These are phyloP conservation scores for Endothia cerciana DNA, from an alignment of 2,329 filamentous ascomycete species.

Conservation along the genomic window DNA sequence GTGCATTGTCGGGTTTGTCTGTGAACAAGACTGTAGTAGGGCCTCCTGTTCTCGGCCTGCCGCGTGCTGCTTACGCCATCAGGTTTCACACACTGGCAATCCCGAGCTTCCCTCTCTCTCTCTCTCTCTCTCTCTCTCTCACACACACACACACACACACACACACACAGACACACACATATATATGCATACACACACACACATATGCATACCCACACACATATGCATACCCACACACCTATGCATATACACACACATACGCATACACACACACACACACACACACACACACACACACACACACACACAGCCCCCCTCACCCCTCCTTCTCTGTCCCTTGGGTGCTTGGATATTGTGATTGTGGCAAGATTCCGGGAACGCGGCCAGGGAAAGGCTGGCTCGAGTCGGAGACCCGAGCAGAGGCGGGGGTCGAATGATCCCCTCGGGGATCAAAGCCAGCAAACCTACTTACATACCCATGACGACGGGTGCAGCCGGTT, in stretches of 20 bases:
- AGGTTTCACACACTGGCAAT: too few species aligned
- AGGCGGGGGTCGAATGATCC: too few species aligned
- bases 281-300: neutral
- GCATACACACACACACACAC: neutral
- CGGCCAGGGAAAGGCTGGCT: neutral
- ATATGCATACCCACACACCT: too few species aligned
- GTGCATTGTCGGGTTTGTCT: too few species aligned
- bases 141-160: neutral
- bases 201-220: neutral
- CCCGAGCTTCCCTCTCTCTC: too few species aligned
- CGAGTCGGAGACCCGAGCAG: neutral
- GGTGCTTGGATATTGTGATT: neutral
- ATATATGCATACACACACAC: neutral
- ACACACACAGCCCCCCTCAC: too few species aligned
- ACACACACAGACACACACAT: neutral
- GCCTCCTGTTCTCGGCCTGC: neutral
- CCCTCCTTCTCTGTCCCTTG: too few species aligned
- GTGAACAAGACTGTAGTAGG: neutral
- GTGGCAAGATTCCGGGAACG: neutral
- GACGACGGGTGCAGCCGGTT: conserved; percentile 6
- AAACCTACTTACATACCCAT: conserved; percentile 1
- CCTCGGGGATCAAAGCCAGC: neutral
- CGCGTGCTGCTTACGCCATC: neutral
- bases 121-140: too few species aligned
- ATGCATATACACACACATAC: too few species aligned